Base-by-base conservation (phyloP, 1,139 yeast genomes). In the Blastobotrys persicus region DNA sequence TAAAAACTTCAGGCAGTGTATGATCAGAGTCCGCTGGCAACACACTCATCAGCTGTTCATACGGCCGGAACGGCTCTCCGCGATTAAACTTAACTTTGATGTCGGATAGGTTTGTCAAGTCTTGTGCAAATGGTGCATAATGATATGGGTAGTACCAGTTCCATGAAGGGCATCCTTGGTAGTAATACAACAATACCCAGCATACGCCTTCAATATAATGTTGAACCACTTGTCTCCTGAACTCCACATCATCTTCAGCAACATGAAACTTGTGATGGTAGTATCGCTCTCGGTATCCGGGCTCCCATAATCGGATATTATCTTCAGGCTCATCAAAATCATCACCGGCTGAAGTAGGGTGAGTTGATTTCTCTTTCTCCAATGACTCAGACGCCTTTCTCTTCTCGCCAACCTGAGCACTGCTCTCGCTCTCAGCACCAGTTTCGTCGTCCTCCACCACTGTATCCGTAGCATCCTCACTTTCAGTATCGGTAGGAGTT, bases 131-230 rank as follows among this genome's bases (percentile, higher is more conserved):
- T 16, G 99, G 99, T 0, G 98, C 98, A 70, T 94, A 94, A 66
- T 94, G 98, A 65, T 84, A 92, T 0, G 98, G 98, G 61, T 85
- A 94, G 67, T 81, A 94, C 98, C 98, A 94, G 50, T 84, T 85
- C 99, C 99, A 94, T 0, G 98, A 91, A 0, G 96, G 95, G 70
- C 98, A 92, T 2, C 97, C 98, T 70, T 92, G 98, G 66, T 88
- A 92, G 69, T 94, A 94, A 67, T 94, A 94, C 49, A 87, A 70
- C 54, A 92, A 73, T 1, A 85, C 96, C 99, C 99, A 94, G 14
- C 96, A 82, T 4, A 92, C 85, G 53, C 99, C 99, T 67, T 92
- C 97, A 51, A 94, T 78, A 64, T 94, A 94, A 51, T 83, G 79
- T 46, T 74, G 73, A 0, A 84, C 91, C 61, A 92, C 81, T 39